A percentile compares a stretch with the other conserved stretches of the same genome.
Evolutionary conservation across 2,329 filamentous ascomycete species (phyloP).

Genomic region (Alternaria tenuissima): DNA sequence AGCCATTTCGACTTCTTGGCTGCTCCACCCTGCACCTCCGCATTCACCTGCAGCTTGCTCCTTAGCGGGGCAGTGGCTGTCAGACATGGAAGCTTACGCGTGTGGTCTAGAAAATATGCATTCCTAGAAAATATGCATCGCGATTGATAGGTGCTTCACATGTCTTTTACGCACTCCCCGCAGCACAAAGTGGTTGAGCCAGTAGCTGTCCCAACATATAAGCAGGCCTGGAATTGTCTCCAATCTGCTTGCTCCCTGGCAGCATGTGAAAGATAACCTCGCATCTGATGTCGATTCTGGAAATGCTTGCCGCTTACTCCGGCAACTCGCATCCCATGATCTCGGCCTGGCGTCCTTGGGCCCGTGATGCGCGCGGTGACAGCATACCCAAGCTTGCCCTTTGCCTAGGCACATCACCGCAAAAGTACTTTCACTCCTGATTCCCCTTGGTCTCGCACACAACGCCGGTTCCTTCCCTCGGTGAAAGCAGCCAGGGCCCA

Average conservation of each 20-base stretch:
- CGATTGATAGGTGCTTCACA: background rate
- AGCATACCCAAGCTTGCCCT: conserved; percentile 5
- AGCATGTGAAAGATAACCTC: conserved; percentile 14
- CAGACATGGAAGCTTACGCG: background rate
- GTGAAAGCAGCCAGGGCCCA: background rate
- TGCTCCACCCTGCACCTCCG: conserved; percentile 17
- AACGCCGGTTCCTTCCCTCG: background rate
- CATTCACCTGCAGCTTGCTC: conserved; percentile 9
- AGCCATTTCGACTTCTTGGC: conserved; percentile 21
- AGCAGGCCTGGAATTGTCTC: background rate
- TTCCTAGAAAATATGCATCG: background rate
- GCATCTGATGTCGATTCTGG: background rate
- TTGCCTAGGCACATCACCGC: conserved; percentile 7
- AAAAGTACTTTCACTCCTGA: conserved; percentile 6
- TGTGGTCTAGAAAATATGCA: background rate
- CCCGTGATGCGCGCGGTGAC: conserved; percentile 22
- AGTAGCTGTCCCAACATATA: conserved; percentile 16
- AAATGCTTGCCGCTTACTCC: conserved; percentile 25
- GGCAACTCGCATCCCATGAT: conserved; percentile 33
- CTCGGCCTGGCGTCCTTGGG: conserved; percentile 19
- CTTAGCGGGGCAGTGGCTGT: conserved; percentile 12
- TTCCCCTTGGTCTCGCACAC: background rate
- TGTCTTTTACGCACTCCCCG: background rate
- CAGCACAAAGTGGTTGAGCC: conserved; percentile 4
- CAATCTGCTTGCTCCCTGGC: background rate